A percentile compares a stretch with the other conserved stretches of the same genome.
Conservation (phyloP, 257 asterid genomes). For the Forsythia viridissima region DNA sequence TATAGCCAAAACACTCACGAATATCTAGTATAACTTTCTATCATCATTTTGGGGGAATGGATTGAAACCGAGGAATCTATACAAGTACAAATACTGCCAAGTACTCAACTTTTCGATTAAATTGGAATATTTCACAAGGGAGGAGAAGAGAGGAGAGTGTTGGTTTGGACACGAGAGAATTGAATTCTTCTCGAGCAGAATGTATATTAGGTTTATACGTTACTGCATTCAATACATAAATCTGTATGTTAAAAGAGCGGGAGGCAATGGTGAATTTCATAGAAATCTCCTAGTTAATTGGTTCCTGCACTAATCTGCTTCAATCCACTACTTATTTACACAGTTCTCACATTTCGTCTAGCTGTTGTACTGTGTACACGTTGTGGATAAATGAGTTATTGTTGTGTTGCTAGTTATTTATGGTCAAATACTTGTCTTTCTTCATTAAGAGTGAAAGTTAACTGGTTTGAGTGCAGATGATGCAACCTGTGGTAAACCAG, state of each 20-base stretch:
- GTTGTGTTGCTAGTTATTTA: not conserved
- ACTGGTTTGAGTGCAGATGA: slow-evolving; percentile 42
- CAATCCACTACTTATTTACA: not conserved
- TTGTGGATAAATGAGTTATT: not conserved
- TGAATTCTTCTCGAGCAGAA: not conserved
- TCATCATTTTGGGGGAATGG: too few relatives aligned
- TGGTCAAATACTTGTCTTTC: not conserved
- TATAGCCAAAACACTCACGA: not conserved
- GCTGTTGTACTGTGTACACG: not conserved
- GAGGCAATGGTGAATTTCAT: not conserved
- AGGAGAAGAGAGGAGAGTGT: not conserved
- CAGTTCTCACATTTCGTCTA: not conserved
- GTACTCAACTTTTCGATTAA: too few relatives aligned
- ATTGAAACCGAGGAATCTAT: too few relatives aligned
- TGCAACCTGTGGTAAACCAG: slow-evolving; percentile 47
- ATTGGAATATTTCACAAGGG: too few relatives aligned
- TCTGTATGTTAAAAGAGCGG: not conserved
- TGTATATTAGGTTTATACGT: not conserved
- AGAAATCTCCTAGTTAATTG: not conserved
- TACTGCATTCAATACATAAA: not conserved
- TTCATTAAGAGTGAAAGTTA: slow-evolving; percentile 6
- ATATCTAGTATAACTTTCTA: not conserved
- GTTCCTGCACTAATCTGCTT: not conserved
- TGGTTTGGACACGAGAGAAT: not conserved
- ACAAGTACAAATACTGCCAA: too few relatives aligned